Percentiles rank a stretch among this genome's conserved stretches.
These are phyloP conservation scores for Penicillium crystallinum DNA, from an alignment of 495 filamentous ascomycete species.

Conservation along the genomic window DNA sequence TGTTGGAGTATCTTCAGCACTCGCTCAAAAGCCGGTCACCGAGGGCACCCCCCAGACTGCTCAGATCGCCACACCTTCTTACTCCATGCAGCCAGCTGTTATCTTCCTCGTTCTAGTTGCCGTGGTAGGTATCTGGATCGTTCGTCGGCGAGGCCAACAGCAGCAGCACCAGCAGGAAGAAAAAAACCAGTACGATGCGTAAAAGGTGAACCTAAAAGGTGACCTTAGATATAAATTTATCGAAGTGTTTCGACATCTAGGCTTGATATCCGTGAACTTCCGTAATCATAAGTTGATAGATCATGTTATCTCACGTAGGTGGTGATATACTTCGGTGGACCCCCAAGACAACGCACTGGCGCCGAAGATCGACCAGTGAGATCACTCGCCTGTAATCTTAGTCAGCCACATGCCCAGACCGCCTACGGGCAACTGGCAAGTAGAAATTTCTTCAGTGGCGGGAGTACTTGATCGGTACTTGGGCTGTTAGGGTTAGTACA, in stretches of 20 bases:
- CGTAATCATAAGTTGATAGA: background rate
- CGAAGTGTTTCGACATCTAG: too few relatives aligned
- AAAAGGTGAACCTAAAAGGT: background rate
- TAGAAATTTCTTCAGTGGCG: conserved; percentile 11
- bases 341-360: background rate
- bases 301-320: conserved; percentile 1
- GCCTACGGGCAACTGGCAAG: conserved; percentile 6
- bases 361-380: background rate
- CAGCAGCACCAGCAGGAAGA: conserved; percentile 11
- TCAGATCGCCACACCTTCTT: conserved; percentile 16
- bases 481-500: background rate
- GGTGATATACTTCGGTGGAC: background rate
- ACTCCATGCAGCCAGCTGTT: conserved; percentile 36
- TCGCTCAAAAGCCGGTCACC: conserved; percentile 11
- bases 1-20: conserved; percentile 25
- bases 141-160: conserved; percentile 18
- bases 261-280: background rate
- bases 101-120: conserved; percentile 39
- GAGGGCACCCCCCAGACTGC: conserved; percentile 6
- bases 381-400: conserved; percentile 3
- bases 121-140: conserved; percentile 35
- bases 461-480: conserved; percentile 1
- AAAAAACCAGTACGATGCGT: conserved; percentile 17
- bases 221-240: too few relatives aligned
- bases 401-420: conserved; percentile 6